Conservation (phyloP, 1,284 basidiomycete genomes). For the Erythrobasidium hasegawianum region DNA sequence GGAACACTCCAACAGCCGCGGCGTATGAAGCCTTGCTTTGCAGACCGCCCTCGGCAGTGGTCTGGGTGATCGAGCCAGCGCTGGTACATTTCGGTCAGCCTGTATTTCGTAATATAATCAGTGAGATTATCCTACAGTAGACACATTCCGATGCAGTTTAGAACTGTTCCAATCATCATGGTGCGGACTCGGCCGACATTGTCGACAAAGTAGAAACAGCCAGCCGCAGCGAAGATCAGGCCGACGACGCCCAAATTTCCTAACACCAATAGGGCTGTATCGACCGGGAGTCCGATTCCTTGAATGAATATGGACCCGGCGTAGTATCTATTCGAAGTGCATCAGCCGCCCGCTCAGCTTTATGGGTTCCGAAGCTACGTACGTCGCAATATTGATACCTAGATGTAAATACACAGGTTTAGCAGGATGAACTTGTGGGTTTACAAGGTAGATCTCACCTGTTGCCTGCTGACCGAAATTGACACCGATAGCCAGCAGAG, state of each 20-base stretch:
- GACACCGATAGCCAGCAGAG: constrained; percentile 37
- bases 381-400: constrained; percentile 36
- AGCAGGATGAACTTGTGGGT: too few species aligned
- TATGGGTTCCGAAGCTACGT: background rate
- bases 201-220: constrained; percentile 36
- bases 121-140: constrained; percentile 30
- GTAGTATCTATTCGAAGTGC: constrained; percentile 34
- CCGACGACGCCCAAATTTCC: constrained; percentile 34
- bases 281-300: constrained; percentile 32
- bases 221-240: constrained; percentile 29
- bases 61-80: constrained; percentile 11
- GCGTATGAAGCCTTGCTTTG: constrained; percentile 24
- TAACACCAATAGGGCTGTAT: constrained; percentile 36
- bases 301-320: constrained; percentile 40
- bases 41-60: constrained; percentile 33
- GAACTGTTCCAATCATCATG: constrained; percentile 35
- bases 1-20: constrained; percentile 38
- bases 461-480: constrained; percentile 43
- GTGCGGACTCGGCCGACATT: constrained; percentile 35
- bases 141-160: constrained; percentile 38
- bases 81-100: constrained; percentile 11
- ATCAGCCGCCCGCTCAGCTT: background rate
- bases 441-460: constrained; percentile 10
- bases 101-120: background rate
- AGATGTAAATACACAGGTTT: too few species aligned